Evolutionary conservation across 768 basidiomycete species (phyloP), one percentile per base, ranked within the genome.

Genomic region (Podaxis carcinomalis): DNA sequence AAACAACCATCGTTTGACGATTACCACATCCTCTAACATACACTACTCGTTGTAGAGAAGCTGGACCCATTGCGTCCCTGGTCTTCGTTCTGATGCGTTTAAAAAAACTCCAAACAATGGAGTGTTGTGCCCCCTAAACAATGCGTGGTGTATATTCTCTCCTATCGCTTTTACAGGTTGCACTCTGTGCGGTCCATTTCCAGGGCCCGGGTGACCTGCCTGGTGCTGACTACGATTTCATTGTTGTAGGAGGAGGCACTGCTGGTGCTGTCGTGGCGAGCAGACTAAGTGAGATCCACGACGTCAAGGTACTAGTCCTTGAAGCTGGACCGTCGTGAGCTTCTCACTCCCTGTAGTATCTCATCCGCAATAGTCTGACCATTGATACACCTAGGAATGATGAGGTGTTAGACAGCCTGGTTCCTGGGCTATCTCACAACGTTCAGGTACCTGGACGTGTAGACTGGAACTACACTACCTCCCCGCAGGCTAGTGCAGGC

Each of bases 241-340:
- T 78, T 52, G 71, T 81, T 54, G 69, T 79, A 6, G 83, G 83
- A 3, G 80, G 75, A 35, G 77, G 79, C 11, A 65, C 81, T 14
- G 74, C 81, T 2, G 83, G 82, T 19, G 73, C 75, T 11, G 79
- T 81, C 4, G 78, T 84, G 37, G 80, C 83, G 14, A 72, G 73
- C 7, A 72, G 82, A 9, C 73, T 83, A 13, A 70, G 80, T 0
- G 81, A 83, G 65, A 73, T 83, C 57, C 64, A 75, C 4, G 60
- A 68, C 1, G 68, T 76, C 37, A 74, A 76, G 9, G 74, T 84
- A 0, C 72, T 83, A 3, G 68, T 83, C 59, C 72, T 85, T 49
- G 83, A 85, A 66, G 83, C 78, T 2, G 83, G 84, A 1, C 61
- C 57, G 35, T 62, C 61, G 64, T 62, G n/a, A 61, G 63, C 57